Percentiles rank a stretch among this genome's conserved stretches.
phyloP scores from a whole-genome alignment of 768 basidiomycete species.

The Hygrocybe coccinea region DNA sequence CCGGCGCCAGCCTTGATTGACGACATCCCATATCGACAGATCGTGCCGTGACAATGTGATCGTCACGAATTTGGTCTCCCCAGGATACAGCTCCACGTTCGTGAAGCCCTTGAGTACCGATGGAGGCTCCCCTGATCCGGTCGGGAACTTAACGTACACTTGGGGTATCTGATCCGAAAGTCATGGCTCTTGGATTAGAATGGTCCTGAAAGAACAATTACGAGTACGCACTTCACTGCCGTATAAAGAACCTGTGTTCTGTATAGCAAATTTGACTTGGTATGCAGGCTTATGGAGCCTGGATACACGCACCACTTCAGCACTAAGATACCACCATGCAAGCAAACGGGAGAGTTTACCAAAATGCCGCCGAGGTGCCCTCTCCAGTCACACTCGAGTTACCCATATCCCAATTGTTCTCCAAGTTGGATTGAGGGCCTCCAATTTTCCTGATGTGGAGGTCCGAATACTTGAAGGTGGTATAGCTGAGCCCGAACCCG shows the following conservation, averaged over 20 bases:
- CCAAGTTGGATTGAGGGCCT: conserved; percentile 34
- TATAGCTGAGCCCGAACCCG: conserved; percentile 86
- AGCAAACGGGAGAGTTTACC: conserved; percentile 32
- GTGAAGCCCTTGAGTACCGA: conserved; percentile 68
- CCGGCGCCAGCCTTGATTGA: conserved; percentile 67
- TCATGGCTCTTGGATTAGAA: neutral
- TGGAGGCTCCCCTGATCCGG: conserved; percentile 63
- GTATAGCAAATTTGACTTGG: conserved; percentile 57
- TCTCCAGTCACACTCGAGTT: conserved; percentile 48
- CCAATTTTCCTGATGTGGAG: conserved; percentile 45
- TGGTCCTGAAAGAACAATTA: neutral
- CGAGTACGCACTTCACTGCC: conserved; percentile 58
- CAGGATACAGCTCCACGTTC: conserved; percentile 47
- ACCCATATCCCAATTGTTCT: conserved; percentile 54
- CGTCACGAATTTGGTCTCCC: conserved; percentile 42
- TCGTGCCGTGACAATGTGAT: conserved; percentile 66
- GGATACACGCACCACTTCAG: neutral
- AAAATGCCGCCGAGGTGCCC: conserved; percentile 59
- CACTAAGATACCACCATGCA: neutral
- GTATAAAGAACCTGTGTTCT: conserved; percentile 55
- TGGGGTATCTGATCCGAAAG: conserved; percentile 56
- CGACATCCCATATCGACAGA: conserved; percentile 72
- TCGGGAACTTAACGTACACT: conserved; percentile 67
- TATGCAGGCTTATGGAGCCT: conserved; percentile 66
- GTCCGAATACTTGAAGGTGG: conserved; percentile 66